Evolutionary conservation across 495 filamentous ascomycete genomes (phyloP).

Genomic region (Hyphodiscus hymeniophilus): DNA sequence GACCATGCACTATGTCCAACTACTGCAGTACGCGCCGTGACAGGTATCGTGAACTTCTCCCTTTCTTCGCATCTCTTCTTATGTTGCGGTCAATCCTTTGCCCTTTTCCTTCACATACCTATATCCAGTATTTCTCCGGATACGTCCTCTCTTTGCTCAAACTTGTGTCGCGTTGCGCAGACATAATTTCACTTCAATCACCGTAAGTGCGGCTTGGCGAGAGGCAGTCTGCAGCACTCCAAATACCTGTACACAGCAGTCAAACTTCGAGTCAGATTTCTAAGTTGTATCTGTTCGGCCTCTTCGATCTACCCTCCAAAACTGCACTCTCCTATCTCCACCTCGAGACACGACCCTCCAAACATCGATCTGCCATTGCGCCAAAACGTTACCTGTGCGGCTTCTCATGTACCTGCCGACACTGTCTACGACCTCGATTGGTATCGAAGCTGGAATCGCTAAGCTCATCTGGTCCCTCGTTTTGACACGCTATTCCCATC

Average conservation of each 20-base stretch:
- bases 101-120: background rate
- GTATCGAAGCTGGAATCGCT: background rate
- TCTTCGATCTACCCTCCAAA: conserved; percentile 2
- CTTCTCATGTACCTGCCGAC: background rate
- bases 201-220: background rate
- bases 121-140: background rate
- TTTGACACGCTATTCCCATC: background rate
- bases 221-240: background rate
- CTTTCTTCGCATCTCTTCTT: background rate
- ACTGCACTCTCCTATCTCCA: conserved; percentile 3
- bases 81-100: background rate
- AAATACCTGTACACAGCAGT: background rate
- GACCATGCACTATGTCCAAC: no score
- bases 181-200: background rate
- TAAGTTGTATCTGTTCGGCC: background rate
- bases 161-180: background rate
- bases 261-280: background rate
- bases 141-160: background rate
- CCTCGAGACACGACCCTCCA: conserved; percentile 1
- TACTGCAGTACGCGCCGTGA: no score
- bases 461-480: background rate
- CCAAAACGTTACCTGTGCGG: conserved; percentile 7
- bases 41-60: no score
- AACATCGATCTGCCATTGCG: conserved; percentile 1
- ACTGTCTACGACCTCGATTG: no score